Conservation (phyloP, 139 green algal species). For the Haematococcus lacustris region DNA sequence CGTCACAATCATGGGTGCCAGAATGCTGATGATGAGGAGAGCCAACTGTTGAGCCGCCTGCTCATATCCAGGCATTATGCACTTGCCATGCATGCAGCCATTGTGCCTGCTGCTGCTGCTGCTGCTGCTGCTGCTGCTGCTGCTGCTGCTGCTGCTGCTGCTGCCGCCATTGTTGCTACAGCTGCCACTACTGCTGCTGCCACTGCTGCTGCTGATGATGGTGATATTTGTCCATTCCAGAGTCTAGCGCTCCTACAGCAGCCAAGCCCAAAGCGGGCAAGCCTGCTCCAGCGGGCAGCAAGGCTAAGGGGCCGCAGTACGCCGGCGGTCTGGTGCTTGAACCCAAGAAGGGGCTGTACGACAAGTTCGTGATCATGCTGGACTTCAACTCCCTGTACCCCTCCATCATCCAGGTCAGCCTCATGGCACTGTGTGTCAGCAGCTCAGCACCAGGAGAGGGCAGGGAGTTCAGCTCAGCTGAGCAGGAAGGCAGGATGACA, state of each 20-base stretch:
- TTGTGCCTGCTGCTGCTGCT: too few relatives aligned
- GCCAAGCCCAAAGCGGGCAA: slow-evolving; percentile 10
- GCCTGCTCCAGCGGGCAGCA: slow-evolving; percentile 29
- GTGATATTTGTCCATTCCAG: not conserved
- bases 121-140: too few relatives aligned
- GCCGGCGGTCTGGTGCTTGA: slow-evolving; percentile 91
- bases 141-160: too few relatives aligned
- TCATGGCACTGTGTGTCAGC: not conserved
- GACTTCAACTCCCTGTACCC: slow-evolving; percentile 99
- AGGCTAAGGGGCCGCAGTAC: slow-evolving; percentile 43
- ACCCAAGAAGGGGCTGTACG: slow-evolving; percentile 97
- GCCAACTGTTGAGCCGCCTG: too few relatives aligned
- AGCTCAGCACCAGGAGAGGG: not conserved
- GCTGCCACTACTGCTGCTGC: too few relatives aligned
- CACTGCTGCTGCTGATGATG: too few relatives aligned
- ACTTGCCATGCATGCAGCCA: too few relatives aligned
- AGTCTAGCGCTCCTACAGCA: slow-evolving; percentile 2
- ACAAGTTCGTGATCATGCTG: slow-evolving; percentile 92
- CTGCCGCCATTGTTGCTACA: too few relatives aligned
- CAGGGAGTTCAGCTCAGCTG: not conserved
- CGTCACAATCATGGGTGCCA: too few relatives aligned
- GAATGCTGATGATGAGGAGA: too few relatives aligned
- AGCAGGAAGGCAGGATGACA: too few relatives aligned
- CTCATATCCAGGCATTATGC: too few relatives aligned
- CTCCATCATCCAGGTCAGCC: slow-evolving; percentile 90